A percentile compares a stretch with the other conserved stretches of the same genome.
phyloP scores from a whole-genome alignment of 345 rosid genomes.

The Cardamine chenopodiifolia region DNA sequence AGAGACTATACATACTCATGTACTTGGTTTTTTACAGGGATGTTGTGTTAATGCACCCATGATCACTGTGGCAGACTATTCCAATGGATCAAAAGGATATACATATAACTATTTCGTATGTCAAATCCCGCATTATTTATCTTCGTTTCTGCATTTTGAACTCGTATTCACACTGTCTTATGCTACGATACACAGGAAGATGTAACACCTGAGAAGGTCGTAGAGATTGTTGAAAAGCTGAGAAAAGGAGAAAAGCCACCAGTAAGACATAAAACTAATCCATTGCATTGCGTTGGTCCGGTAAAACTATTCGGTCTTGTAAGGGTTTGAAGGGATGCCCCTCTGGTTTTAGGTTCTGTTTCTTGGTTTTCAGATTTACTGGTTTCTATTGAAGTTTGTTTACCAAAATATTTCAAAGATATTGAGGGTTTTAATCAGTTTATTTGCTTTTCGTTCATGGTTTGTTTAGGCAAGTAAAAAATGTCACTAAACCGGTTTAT shows the following conservation, averaged over 20 bases:
- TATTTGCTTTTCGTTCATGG: not conserved
- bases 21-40: slow-evolving; percentile 61
- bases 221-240: slow-evolving; percentile 86
- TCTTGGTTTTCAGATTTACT: not conserved
- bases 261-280: slow-evolving; percentile 51
- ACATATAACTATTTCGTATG: slow-evolving; percentile 90
- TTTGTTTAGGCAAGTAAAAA: not conserved
- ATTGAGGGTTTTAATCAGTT: not conserved
- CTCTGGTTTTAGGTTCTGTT: not conserved
- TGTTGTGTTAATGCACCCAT: slow-evolving; percentile 98
- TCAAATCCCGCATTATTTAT: slow-evolving; percentile 16
- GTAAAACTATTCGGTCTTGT: not conserved
- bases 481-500: not conserved
- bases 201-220: slow-evolving; percentile 79
- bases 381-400: no score
- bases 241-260: slow-evolving; percentile 90
- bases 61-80: slow-evolving; percentile 97
- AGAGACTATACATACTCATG: not conserved
- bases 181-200: slow-evolving; percentile 81
- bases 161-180: slow-evolving; percentile 10
- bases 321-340: not conserved
- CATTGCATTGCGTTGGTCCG: not conserved
- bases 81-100: slow-evolving; percentile 94
- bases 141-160: not conserved
- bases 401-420: not conserved